Conservation (phyloP, 805 yeast species). For the Pichia insulana region DNA sequence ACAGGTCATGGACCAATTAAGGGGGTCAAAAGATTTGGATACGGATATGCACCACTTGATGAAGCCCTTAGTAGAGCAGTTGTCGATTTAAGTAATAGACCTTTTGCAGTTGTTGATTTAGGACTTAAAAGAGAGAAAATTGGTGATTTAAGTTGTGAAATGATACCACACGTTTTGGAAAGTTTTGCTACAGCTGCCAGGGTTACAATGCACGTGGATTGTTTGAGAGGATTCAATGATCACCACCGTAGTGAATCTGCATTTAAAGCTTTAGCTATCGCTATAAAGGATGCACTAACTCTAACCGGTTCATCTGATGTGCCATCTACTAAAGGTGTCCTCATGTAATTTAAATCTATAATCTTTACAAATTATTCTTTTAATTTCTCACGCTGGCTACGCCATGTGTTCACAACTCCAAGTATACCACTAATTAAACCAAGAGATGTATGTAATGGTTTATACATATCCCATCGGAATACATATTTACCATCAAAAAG, state of each 20-base stretch:
- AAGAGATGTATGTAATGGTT: constrained; percentile 23
- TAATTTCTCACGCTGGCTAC: constrained; percentile 18
- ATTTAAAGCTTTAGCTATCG: constrained; percentile 91
- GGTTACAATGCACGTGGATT: constrained; percentile 89
- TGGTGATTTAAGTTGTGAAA: constrained; percentile 87
- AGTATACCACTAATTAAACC: constrained; percentile 28
- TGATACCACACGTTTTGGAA: constrained; percentile 96
- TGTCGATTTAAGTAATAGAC: constrained; percentile 90
- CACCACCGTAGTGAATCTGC: constrained; percentile 96
- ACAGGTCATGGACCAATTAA: constrained; percentile 53
- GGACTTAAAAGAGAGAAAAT: constrained; percentile 88
- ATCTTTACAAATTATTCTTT: constrained; percentile 4
- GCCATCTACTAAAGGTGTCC: constrained; percentile 94
- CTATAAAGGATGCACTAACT: constrained; percentile 77
- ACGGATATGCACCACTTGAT: constrained; percentile 91
- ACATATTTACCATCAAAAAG: constrained; percentile 40
- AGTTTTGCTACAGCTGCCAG: constrained; percentile 91
- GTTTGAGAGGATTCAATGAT: constrained; percentile 87
- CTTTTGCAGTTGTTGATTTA: constrained; percentile 81
- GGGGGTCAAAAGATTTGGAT: constrained; percentile 90
- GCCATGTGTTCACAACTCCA: constrained; percentile 27
- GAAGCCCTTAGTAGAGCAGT: constrained; percentile 95
- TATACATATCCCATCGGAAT: constrained; percentile 30
- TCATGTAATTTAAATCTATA: constrained; percentile 36
- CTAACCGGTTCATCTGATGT: constrained; percentile 82